Evolutionary conservation across 495 filamentous ascomycete genomes (phyloP).

Genomic region (Stereocaulon alpinum): DNA sequence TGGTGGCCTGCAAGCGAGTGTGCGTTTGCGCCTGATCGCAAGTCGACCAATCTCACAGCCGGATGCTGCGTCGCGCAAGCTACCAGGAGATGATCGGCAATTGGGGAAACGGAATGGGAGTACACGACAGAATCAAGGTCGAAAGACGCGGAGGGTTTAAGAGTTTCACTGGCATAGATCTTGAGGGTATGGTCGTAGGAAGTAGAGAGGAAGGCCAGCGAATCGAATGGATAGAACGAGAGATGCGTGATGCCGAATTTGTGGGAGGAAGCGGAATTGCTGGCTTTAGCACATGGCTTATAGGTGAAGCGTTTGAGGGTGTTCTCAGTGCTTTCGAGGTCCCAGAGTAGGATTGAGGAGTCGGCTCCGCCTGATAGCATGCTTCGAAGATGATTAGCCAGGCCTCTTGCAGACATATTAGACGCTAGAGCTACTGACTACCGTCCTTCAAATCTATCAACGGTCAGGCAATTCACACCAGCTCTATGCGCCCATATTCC

Average conservation of each 20-base stretch:
- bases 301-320: slow-evolving; percentile 35
- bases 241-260: slow-evolving; percentile 74
- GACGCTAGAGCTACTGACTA: slow-evolving; percentile 40
- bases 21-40: slow-evolving; percentile 63
- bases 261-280: slow-evolving; percentile 43
- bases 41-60: slow-evolving; percentile 68
- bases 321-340: slow-evolving; percentile 49
- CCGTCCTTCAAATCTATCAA: slow-evolving; percentile 68
- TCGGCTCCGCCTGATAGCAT: slow-evolving; percentile 77
- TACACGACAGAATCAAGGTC: slow-evolving; percentile 61
- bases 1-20: slow-evolving; percentile 69
- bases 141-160: slow-evolving; percentile 53
- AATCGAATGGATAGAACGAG: slow-evolving; percentile 81
- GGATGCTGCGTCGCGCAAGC: slow-evolving; percentile 78
- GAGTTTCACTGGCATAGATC: slow-evolving; percentile 57
- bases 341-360: slow-evolving; percentile 70
- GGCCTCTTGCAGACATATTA: not conserved
- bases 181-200: slow-evolving; percentile 80
- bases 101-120: slow-evolving; percentile 64
- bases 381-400: slow-evolving; percentile 31
- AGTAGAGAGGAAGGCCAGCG: slow-evolving; percentile 65
- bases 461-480: slow-evolving; percentile 63
- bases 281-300: slow-evolving; percentile 37
- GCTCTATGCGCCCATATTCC: slow-evolving; percentile 55
- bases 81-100: slow-evolving; percentile 60